A percentile compares a stretch with the other conserved stretches of the same genome.
Conservation (phyloP, 2,329 filamentous ascomycete species). For the Xylaria sp. region DNA sequence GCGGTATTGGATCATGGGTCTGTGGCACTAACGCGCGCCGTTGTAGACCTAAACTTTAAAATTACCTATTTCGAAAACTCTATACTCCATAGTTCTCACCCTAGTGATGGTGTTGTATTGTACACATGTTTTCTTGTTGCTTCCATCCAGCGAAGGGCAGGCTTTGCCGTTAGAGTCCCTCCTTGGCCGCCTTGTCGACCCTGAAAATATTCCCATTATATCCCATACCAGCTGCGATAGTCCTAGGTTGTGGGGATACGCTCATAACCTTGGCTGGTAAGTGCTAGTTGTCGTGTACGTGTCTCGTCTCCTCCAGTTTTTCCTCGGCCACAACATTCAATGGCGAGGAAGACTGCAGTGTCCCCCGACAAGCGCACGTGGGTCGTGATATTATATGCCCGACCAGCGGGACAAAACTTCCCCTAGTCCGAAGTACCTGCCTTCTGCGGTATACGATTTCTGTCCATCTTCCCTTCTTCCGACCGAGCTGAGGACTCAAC, state of each 20-base stretch:
- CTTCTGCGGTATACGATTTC: not conserved
- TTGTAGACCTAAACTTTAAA: not conserved
- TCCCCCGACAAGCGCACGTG: not conserved
- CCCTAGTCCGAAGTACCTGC: not conserved
- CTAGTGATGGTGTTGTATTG: not conserved
- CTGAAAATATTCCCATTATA: too few species aligned
- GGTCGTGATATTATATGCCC: not conserved
- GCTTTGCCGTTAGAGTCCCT: not conserved
- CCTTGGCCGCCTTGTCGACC: not conserved
- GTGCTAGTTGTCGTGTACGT: too few species aligned
- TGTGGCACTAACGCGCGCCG: not conserved
- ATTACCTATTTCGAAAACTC: not conserved
- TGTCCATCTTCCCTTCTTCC: not conserved
- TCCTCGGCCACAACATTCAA: not conserved
- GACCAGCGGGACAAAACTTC: not conserved
- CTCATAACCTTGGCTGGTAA: too few species aligned
- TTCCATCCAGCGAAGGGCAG: not conserved
- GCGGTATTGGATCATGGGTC: too few species aligned
- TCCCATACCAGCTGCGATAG: not conserved
- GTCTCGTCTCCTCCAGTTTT: too few species aligned
- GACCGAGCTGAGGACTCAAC: not conserved
- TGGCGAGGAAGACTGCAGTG: not conserved
- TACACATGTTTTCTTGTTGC: not conserved
- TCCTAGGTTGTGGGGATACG: not conserved
- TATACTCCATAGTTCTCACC: not conserved